Base-by-base conservation (phyloP, 164 flowering plant species). In the Cinnamomum chago region DNA sequence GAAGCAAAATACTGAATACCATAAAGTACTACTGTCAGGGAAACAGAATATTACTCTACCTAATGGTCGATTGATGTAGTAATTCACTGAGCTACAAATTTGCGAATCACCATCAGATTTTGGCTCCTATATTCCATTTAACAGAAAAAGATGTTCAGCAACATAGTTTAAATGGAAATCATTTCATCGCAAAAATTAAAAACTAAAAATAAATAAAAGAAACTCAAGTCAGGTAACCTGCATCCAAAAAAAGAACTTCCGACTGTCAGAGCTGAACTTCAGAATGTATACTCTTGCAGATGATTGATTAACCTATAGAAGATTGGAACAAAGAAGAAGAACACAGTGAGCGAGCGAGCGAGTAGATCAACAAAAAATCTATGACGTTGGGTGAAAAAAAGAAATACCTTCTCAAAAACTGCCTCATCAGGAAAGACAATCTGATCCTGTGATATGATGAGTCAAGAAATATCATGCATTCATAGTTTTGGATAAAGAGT, bases 171-270 rank as follows among this genome's bases (percentile, higher is more conserved):
- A 64, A 10, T 64, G 24, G 67, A 40, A 40, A 70, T 24, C 23
- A 35, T 68, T 22, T 68, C 55, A 18, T 20, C 5, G 6, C 17
- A 20, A 55, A 20, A 12, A 20, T 55, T 5, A 55, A 55, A 55
- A 55, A 55, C 5, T 14, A 55, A 58, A 3, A 10, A 35, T 22
- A 78, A 55, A 70, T 25, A 17, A 60, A 30, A 58, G 30, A 52
- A 73, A 72, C 1, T 55, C 60, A 55, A 55, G 4, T 13, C 72
- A 72, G 1, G 76, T 69, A 40, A 95, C 99, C 92, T 95, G 99
- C 97, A 95, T 90, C 99, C 98, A 95, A 60, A 90, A 89, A 86
- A 93, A 90, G 81, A 88, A 90, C 85, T 81, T 93, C 82, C 98
- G 83, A 74, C 88, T 89, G 79, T 95, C 99, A 3, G 90, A 90